Percentiles rank a stretch among this genome's conserved stretches.
phyloP scores from a whole-genome alignment of 148 eudicot genomes.

The Mesembryanthemum crystallinum region DNA sequence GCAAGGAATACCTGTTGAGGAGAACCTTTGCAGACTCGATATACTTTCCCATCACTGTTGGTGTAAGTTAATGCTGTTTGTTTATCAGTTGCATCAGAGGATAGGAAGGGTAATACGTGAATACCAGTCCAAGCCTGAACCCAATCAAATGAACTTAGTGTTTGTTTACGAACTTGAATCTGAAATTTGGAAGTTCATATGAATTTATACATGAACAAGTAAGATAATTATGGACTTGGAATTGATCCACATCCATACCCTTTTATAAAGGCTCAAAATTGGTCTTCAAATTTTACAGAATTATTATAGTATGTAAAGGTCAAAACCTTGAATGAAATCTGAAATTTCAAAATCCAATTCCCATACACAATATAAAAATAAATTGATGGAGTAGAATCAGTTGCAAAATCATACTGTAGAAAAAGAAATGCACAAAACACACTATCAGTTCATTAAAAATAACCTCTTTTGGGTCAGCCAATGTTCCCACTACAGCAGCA shows the following conservation, averaged over 20 bases:
- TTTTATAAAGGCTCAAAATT: no score
- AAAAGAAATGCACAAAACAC: neutral
- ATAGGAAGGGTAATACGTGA: neutral
- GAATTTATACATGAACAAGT: no score
- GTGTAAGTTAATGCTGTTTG: slow-evolving; percentile 10
- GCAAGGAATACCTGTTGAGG: slow-evolving; percentile 1
- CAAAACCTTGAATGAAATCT: no score
- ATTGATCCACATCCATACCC: no score
- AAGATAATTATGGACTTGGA: no score
- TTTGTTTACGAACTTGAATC: no score
- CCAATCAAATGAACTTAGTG: neutral
- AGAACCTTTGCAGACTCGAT: slow-evolving; percentile 9
- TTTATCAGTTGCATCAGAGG: neutral
- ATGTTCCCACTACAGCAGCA: slow-evolving; percentile 7
- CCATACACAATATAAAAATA: no score
- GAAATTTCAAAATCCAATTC: no score
- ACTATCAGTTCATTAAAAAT: neutral
- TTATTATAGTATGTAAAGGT: no score
- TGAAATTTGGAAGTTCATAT: no score
- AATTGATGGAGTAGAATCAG: neutral
- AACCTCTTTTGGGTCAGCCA: slow-evolving; percentile 15
- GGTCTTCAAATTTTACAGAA: no score
- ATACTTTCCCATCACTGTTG: slow-evolving; percentile 2
- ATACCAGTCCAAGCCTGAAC: slow-evolving; percentile 10
- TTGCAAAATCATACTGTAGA: no score